Base-by-base conservation (phyloP, 257 asterid genomes). In the Jacaranda copaia region DNA sequence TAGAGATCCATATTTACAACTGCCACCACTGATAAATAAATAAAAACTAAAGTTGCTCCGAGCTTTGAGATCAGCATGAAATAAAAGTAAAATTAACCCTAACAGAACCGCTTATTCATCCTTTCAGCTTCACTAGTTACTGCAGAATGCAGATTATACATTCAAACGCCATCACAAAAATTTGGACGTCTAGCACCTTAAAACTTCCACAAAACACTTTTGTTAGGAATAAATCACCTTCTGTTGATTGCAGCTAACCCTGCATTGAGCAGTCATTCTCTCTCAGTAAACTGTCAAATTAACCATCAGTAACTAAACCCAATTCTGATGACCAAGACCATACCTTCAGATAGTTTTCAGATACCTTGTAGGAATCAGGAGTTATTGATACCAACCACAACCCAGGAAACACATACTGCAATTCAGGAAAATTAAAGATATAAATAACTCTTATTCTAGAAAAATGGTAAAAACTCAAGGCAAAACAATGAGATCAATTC, bases 371-470 rank as follows among this genome's bases (percentile, higher is more conserved):
- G 0, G 90, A 72, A 57, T 87, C 91, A 7, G 85, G 86, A 42
- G 91, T 86, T 35, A 91, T 81, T 18, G 89, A 79, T 25, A 81
- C 59, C 83, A 91, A 69, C 90, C 93, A 85, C 71, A 81, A 46
- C 66, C 97, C 94, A 56, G 97, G 97, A 79, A 81, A 86, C 59
- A 80, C 79, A 79, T 18, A 20, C 97, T 91, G 89, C 79, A 81
- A 59, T 40, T 13, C n/a, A 56, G 8, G 72, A 76, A 9, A 76
- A 46, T 35, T 3, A 70, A 40, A 46, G 1, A 20, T 43, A 42
- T 15, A 25, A 60, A 79, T 9, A 18, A 36, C 13, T 68, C 3
- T 49, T 61, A 52, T 32, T 52, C 20, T 19, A 16, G 4, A 43
- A 48, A 14, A 57, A 49, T 49, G 13, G 4, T n/a, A 55, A 18